Evolutionary conservation across 495 filamentous ascomycete genomes (phyloP), one percentile per base, ranked within the genome.

Genomic region (Aspergillus wentii): DNA sequence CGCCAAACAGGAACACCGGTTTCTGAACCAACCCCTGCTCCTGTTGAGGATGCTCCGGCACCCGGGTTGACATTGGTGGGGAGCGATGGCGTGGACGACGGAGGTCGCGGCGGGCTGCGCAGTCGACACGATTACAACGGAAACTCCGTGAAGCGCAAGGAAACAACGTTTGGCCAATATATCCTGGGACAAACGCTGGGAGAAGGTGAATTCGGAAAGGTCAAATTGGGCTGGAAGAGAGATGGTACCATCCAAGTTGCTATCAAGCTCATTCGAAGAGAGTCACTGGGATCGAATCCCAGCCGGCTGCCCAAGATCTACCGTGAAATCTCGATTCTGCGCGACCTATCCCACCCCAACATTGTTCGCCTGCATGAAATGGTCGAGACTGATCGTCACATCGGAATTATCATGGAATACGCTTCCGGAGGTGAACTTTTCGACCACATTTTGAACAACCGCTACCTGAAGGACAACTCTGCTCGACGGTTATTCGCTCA

Each of bases 141-240:
- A 8, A 59, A 62, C 19, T 54, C 59, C 7, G 43, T 62, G 17
- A 64, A 66, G 36, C 70, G 69, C 39, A 97, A 94, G 65, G 86
- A 88, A 42, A 88, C 81, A 15, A 85, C 81, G 10, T 97, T 97
- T 56, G 94, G 92, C 25, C 86, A 94, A 17, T 99, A 95, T 55
- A 87, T 92, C 40, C 72, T 99, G 7, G 92, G 92, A 4, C 88
- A 95, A 50, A 96, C 91, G n/a, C 81, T 99, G 18, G 92, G 92
- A 33, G 92, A 97, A 68, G 92, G 92, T 21, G 92, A 99, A 54
- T 99, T 99, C 57, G 92, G 92, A 35, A 99, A 99, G 56, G 92
- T 99, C 49, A 97, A 96, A 61, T 76, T 99, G 51, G 92, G 92
- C n/a, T 99, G 94, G 92, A 97, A 95, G 64, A 81, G 84, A 56